These are phyloP conservation scores for Ploettnerulaceae sp. DNA, from an alignment of 2,329 filamentous ascomycete genomes.

Conservation along the genomic window DNA sequence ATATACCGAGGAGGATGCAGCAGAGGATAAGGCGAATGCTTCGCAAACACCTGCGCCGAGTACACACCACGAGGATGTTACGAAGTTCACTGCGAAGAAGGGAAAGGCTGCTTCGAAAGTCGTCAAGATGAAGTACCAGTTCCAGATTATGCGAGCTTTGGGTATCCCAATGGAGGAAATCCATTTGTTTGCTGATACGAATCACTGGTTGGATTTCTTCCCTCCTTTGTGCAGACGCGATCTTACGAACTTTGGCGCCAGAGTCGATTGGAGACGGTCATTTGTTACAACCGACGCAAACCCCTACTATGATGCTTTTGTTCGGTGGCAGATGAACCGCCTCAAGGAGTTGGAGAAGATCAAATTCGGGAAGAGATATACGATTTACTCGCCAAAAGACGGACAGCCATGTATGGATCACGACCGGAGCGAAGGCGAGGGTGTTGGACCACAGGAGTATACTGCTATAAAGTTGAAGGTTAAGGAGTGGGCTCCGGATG, in stretches of 20 bases:
- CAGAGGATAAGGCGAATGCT: constrained; percentile 44
- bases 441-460: constrained; percentile 84
- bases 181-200: constrained; percentile 86
- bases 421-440: constrained; percentile 76
- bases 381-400: constrained; percentile 87
- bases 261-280: constrained; percentile 88
- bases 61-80: constrained; percentile 72
- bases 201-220: constrained; percentile 89
- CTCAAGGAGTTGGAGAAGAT: constrained; percentile 88
- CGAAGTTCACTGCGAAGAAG: constrained; percentile 90
- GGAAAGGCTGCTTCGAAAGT: constrained; percentile 87
- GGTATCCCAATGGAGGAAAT: constrained; percentile 87
- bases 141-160: constrained; percentile 88
- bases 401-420: constrained; percentile 86
- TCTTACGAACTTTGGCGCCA: constrained; percentile 74
- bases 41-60: constrained; percentile 56
- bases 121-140: constrained; percentile 92
- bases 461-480: constrained; percentile 88
- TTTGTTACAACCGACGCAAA: constrained; percentile 96
- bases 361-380: constrained; percentile 89
- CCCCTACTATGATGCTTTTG: constrained; percentile 92
- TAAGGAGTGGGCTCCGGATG: constrained; percentile 78
- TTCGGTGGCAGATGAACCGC: constrained; percentile 95
- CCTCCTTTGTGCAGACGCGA: constrained; percentile 76
- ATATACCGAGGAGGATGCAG: constrained; percentile 59